These are phyloP conservation scores for Xylaria sp. DNA, from an alignment of 2,329 filamentous ascomycete genomes.

Conservation along the genomic window DNA sequence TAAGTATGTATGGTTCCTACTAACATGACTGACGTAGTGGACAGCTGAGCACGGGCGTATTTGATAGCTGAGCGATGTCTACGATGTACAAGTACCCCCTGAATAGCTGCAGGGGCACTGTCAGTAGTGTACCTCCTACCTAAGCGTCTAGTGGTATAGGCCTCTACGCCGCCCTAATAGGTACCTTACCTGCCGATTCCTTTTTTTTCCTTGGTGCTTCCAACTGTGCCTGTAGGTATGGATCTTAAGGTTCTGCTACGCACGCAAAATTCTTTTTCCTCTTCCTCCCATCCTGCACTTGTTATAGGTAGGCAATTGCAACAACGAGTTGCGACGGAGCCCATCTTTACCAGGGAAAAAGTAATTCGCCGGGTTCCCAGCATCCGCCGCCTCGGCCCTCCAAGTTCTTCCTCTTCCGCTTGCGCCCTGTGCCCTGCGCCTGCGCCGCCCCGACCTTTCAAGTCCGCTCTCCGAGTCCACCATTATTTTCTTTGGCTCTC, in stretches of 20 bases:
- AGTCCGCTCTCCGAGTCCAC: conserved; percentile 5
- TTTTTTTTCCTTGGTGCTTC: too few species aligned
- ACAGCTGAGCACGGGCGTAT: too few species aligned
- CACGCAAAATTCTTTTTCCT: conserved; percentile 50
- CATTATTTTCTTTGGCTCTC: conserved; percentile 8
- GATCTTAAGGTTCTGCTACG: not conserved
- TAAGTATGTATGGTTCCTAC: too few species aligned
- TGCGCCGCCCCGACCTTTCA: conserved; percentile 30
- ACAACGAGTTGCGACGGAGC: conserved; percentile 22
- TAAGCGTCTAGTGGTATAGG: too few species aligned
- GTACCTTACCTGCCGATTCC: too few species aligned
- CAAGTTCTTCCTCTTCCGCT: conserved; percentile 43
- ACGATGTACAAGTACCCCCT: not conserved
- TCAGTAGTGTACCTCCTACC: not conserved
- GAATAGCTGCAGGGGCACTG: not conserved
- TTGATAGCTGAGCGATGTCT: not conserved
- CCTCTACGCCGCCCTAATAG: too few species aligned
- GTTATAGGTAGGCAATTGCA: conserved; percentile 15
- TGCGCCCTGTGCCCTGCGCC: conserved; percentile 17
- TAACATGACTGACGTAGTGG: too few species aligned
- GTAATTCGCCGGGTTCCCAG: conserved; percentile 39
- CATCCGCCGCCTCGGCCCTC: conserved; percentile 31
- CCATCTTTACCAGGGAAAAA: conserved; percentile 36
- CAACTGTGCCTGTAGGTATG: not conserved
- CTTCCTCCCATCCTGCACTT: conserved; percentile 29